Conservation (phyloP, 768 basidiomycete genomes). For the Kwoniella mangroviensis region DNA sequence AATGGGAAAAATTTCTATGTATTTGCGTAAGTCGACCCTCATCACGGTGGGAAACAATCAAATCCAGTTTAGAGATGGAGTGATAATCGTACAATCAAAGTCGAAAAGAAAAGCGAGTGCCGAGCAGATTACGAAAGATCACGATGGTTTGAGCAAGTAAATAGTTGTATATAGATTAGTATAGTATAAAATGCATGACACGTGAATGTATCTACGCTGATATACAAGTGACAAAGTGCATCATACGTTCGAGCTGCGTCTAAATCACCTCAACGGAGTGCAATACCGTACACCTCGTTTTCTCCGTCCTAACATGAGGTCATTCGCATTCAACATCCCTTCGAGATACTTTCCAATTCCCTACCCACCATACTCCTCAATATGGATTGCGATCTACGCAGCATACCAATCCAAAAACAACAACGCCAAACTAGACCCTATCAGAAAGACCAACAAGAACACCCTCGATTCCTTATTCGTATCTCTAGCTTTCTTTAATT, state of each 20-base stretch:
- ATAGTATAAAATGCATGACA: neutral
- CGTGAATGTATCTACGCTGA: no score
- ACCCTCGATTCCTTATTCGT: constrained; percentile 83
- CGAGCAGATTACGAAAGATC: no score
- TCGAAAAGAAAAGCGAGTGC: no score
- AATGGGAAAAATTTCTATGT: constrained; percentile 3
- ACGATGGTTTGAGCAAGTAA: neutral
- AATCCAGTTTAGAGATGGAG: neutral
- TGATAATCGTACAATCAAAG: neutral
- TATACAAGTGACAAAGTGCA: no score
- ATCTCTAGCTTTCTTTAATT: constrained; percentile 85
- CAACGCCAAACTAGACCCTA: constrained; percentile 87
- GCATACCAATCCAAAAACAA: constrained; percentile 89
- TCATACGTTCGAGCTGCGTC: no score
- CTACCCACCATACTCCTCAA: no score
- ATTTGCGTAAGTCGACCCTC: neutral
- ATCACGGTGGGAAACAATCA: neutral
- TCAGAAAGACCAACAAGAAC: constrained; percentile 86
- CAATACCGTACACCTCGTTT: no score
- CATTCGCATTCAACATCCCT: no score
- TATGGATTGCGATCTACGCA: constrained; percentile 60
- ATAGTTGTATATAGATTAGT: neutral
- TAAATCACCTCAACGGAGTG: no score
- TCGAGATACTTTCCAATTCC: neutral
- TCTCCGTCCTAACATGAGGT: no score